Evolutionary conservation across 148 eudicot species (phyloP), one percentile per base, ranked within the genome.

Genomic region (Euryodendron excelsum): DNA sequence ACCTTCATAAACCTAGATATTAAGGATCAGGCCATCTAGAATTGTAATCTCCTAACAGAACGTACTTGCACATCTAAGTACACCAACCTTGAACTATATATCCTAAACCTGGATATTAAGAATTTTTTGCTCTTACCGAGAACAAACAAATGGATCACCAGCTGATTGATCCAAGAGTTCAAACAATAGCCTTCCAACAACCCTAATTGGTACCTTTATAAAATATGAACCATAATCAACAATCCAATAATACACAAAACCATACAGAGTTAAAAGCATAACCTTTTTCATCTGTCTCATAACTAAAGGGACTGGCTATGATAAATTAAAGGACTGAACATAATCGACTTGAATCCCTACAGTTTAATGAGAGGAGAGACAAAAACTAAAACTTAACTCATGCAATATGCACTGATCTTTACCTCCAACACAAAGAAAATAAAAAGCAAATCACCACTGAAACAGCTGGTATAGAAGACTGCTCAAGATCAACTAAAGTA

Each of bases 41-140:
- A n/a, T n/a, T n/a, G n/a, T n/a, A n/a, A n/a, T n/a, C n/a, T n/a
- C n/a, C n/a, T n/a, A n/a, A n/a, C n/a, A n/a, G n/a, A n/a, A n/a
- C n/a, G n/a, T n/a, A n/a, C n/a, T n/a, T n/a, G n/a, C n/a, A n/a
- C n/a, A n/a, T n/a, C n/a, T n/a, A n/a, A n/a, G n/a, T n/a, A n/a
- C n/a, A n/a, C n/a, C n/a, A n/a, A n/a, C n/a, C n/a, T n/a, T n/a
- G n/a, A n/a, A n/a, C n/a, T n/a, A n/a, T n/a, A n/a, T n/a, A n/a
- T n/a, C n/a, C n/a, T n/a, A n/a, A n/a, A n/a, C n/a, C n/a, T n/a
- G n/a, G n/a, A n/a, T n/a, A n/a, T n/a, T n/a, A n/a, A n/a, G n/a
- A n/a, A n/a, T n/a, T n/a, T 94, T 94, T 67, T 91, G 97, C 25
- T 95, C 92, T 85, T 94, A 95, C 98, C 97, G 92, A 34, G 98